phyloP scores from a whole-genome alignment of 352 stramenopile genomes.

The Nothophytophthora sp. region DNA sequence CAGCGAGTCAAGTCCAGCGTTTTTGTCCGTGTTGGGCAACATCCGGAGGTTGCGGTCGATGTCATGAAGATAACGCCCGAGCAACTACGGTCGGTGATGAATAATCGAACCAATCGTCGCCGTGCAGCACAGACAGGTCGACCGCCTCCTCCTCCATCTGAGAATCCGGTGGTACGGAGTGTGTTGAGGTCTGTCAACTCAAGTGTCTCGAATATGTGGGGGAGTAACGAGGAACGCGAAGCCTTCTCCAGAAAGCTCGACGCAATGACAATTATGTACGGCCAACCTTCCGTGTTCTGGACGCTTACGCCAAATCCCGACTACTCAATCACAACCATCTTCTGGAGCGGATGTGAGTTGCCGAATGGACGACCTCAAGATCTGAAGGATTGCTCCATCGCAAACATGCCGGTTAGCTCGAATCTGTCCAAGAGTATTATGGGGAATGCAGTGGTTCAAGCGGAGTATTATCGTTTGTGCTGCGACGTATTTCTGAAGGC shows the following conservation, averaged over 20 bases:
- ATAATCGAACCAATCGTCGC: not conserved
- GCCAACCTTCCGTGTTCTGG: constrained; percentile 27
- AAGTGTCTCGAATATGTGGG: constrained; percentile 22
- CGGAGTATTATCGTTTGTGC: constrained; percentile 9
- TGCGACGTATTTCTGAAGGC: constrained; percentile 1
- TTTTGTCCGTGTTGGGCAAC: constrained; percentile 17
- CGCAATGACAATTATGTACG: constrained; percentile 16
- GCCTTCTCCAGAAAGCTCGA: constrained; percentile 12
- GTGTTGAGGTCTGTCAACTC: constrained; percentile 14
- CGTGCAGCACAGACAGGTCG: not conserved
- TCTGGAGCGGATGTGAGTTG: constrained; percentile 16
- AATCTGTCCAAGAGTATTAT: not conserved
- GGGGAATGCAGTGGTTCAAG: constrained; percentile 6
- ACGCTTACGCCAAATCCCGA: constrained; percentile 33
- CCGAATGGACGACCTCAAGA: constrained; percentile 5
- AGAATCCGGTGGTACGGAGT: too few species aligned
- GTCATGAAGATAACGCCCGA: constrained; percentile 9
- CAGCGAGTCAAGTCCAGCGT: constrained; percentile 14
- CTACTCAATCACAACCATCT: constrained; percentile 16
- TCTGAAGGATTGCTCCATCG: not conserved
- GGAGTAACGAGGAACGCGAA: constrained; percentile 25
- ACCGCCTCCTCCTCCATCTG: not conserved
- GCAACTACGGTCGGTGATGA: constrained; percentile 5
- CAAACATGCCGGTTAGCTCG: not conserved
- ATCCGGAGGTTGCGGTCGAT: constrained; percentile 7